phyloP scores from a whole-genome alignment of 2,329 filamentous ascomycete species.

The Ophioceras dolichostomum region DNA sequence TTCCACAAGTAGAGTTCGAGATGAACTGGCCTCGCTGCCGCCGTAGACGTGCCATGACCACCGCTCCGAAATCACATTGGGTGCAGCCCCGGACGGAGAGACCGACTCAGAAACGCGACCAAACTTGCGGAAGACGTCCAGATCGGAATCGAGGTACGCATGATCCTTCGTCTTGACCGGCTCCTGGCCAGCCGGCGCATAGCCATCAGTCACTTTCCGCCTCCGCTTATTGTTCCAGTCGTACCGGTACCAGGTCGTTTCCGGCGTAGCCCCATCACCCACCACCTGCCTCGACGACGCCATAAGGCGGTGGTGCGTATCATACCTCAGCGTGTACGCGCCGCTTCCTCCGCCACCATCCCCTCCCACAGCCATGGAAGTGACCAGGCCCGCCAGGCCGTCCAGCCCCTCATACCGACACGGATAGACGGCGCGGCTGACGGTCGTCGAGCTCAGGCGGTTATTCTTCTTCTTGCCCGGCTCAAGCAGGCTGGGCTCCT shows the following conservation, averaged over 20 bases:
- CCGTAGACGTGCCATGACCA: neutral
- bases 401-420: neutral
- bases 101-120: neutral
- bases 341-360: too few relatives aligned
- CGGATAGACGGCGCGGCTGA: neutral
- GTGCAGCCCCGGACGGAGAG: neutral
- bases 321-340: neutral
- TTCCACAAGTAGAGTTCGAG: too few relatives aligned
- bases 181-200: neutral
- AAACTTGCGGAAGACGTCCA: neutral
- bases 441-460: constrained; percentile 1
- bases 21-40: neutral
- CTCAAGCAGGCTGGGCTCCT: constrained; percentile 5
- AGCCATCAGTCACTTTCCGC: constrained; percentile 12
- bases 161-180: constrained; percentile 1
- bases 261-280: constrained; percentile 1
- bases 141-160: constrained; percentile 3
- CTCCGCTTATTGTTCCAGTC: constrained; percentile 9
- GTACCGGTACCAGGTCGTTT: constrained; percentile 14
- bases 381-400: neutral
- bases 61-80: neutral
- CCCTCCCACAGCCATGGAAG: too few relatives aligned
- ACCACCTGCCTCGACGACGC: constrained; percentile 2
- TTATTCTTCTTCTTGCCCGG: constrained; percentile 4
- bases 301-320: neutral